These are phyloP conservation scores for Pseudocohnilembus persalinus DNA, from an alignment of 169 alveolate genomes.

Conservation along the genomic window DNA sequence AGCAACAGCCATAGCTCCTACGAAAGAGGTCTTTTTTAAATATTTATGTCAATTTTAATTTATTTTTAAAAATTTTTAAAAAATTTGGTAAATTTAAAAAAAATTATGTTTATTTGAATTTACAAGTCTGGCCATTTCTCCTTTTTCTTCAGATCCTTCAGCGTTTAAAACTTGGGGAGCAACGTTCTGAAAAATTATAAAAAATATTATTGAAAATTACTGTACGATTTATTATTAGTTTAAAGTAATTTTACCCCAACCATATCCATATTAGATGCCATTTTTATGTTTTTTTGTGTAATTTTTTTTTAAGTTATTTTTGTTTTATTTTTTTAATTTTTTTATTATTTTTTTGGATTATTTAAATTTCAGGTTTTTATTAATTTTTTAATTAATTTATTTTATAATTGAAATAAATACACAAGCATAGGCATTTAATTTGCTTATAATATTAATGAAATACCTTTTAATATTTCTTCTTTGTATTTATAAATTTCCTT, in stretches of 20 bases:
- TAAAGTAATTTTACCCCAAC: background rate
- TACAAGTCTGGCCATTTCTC: slow-evolving; percentile 94
- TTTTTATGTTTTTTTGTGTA: background rate
- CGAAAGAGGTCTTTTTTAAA: slow-evolving; percentile 85
- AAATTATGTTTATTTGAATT: background rate
- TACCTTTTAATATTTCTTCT: too few relatives aligned
- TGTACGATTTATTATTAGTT: too few relatives aligned
- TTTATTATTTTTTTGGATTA: too few relatives aligned
- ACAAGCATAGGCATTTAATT: too few relatives aligned
- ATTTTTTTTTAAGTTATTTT: too few relatives aligned
- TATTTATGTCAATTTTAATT: slow-evolving; percentile 22
- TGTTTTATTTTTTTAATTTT: background rate
- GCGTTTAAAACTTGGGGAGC: slow-evolving; percentile 93
- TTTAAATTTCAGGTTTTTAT: too few relatives aligned
- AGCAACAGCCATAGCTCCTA: slow-evolving; percentile 99
- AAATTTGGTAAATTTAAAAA: too few relatives aligned
- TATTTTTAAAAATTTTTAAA: slow-evolving; percentile 2
- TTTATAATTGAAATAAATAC: too few relatives aligned
- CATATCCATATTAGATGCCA: background rate
- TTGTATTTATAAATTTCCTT: too few relatives aligned
- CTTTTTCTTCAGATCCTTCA: slow-evolving; percentile 95
- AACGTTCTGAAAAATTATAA: slow-evolving; percentile 56
- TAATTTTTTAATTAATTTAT: too few relatives aligned
- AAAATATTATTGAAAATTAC: too few relatives aligned
- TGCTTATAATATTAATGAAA: too few relatives aligned